Percentiles rank a stretch among this genome's conserved stretches.
Evolutionary conservation across 176 grass and related monocot species (phyloP).

Genomic region (Aechmea fasciata): DNA sequence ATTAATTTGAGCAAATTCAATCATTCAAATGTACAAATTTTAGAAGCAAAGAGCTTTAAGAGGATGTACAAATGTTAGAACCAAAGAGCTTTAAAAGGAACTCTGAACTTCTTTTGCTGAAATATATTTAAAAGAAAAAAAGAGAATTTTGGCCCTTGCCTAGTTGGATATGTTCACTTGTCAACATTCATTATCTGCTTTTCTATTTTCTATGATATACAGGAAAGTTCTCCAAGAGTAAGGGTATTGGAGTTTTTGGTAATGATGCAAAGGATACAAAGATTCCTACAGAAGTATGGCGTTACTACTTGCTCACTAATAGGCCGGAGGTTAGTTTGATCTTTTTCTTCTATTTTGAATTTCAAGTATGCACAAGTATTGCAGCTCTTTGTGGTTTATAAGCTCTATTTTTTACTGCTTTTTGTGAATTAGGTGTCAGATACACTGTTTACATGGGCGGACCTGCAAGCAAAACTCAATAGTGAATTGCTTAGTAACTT

Average conservation of each 20-base stretch:
- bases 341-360: slow-evolving; percentile 12
- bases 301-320: slow-evolving; percentile 93
- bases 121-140: too few relatives aligned
- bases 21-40: too few relatives aligned
- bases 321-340: slow-evolving; percentile 64
- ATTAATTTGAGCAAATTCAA: too few relatives aligned
- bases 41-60: too few relatives aligned
- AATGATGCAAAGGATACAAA: slow-evolving; percentile 85
- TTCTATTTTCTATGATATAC: slow-evolving; percentile 15
- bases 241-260: slow-evolving; percentile 94
- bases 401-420: slow-evolving; percentile 21
- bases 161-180: background rate
- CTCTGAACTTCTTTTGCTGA: too few relatives aligned
- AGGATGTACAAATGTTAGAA: too few relatives aligned
- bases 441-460: slow-evolving; percentile 84
- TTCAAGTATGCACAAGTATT: slow-evolving; percentile 13
- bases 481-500: slow-evolving; percentile 72
- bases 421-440: slow-evolving; percentile 62
- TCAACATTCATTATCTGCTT: slow-evolving; percentile 12
- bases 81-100: too few relatives aligned
- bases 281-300: slow-evolving; percentile 86
- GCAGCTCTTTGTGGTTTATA: background rate
- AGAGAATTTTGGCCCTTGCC: too few relatives aligned
- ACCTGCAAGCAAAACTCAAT: slow-evolving; percentile 92
- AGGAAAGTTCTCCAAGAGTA: slow-evolving; percentile 92